Evolutionary conservation across 2,329 filamentous ascomycete genomes (phyloP).

Genomic region (Aspergillus sp.): DNA sequence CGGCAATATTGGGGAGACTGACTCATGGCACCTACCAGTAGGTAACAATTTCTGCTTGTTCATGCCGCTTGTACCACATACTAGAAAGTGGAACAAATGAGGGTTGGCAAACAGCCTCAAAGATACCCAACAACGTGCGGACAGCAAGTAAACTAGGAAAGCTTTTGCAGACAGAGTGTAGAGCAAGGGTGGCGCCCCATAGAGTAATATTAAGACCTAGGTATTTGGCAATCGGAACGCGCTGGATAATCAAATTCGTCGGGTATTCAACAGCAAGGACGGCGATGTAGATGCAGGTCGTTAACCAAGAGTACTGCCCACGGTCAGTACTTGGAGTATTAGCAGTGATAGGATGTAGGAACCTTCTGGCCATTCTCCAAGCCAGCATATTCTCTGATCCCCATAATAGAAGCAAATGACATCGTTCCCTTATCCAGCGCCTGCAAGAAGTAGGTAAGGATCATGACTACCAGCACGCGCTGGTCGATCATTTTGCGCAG

Average conservation of each 20-base stretch:
- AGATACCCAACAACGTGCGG: constrained; percentile 67
- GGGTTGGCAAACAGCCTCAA: constrained; percentile 69
- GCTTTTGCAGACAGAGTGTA: constrained; percentile 61
- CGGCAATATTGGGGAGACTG: not conserved
- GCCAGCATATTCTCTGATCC: constrained; percentile 46
- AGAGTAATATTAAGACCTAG: constrained; percentile 62
- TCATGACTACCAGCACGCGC: constrained; percentile 69
- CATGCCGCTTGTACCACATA: constrained; percentile 71
- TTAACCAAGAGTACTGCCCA: constrained; percentile 66
- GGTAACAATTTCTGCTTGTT: constrained; percentile 65
- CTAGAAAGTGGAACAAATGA: constrained; percentile 65
- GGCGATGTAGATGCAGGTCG: constrained; percentile 72
- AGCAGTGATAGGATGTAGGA: constrained; percentile 2
- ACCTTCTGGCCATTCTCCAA: constrained; percentile 39
- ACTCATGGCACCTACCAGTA: constrained; percentile 55
- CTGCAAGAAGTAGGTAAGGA: constrained; percentile 71
- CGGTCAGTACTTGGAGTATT: not conserved
- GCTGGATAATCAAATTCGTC: constrained; percentile 64
- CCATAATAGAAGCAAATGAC: constrained; percentile 45
- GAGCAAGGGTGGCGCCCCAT: constrained; percentile 62
- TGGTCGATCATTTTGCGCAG: constrained; percentile 66
- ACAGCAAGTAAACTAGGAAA: constrained; percentile 61
- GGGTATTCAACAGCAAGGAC: constrained; percentile 72
- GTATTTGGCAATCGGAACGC: constrained; percentile 68
- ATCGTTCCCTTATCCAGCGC: constrained; percentile 43